Evolutionary conservation across 306 rosid genomes (phyloP).

Genomic region (Prunus armeniaca): DNA sequence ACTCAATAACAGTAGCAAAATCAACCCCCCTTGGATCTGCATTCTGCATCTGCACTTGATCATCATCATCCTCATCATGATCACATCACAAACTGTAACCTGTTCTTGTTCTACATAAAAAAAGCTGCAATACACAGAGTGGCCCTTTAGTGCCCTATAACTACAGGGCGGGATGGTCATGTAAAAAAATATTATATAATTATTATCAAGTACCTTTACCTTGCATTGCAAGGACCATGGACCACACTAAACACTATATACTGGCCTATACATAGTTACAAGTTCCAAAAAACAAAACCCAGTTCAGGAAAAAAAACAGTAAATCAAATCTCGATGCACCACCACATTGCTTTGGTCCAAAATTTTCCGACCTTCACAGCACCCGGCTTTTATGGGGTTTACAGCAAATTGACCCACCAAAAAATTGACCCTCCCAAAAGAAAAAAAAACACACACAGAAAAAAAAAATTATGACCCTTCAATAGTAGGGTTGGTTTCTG

Average conservation of each 20-base stretch:
- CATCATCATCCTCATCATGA: not conserved
- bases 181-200: not conserved
- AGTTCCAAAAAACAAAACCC: constrained; percentile 34
- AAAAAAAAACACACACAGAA: not conserved
- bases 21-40: not conserved
- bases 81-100: not conserved
- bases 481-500: not conserved
- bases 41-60: not conserved
- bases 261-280: constrained; percentile 17
- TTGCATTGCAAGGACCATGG: constrained; percentile 14
- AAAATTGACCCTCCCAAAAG: not conserved
- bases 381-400: constrained; percentile 44
- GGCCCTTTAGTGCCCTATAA: not conserved
- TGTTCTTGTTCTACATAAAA: not conserved
- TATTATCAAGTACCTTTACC: not conserved
- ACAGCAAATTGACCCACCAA: not conserved
- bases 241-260: constrained; percentile 35
- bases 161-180: constrained; percentile 13
- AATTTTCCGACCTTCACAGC: not conserved
- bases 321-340: not conserved
- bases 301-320: constrained; percentile 8
- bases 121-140: not conserved
- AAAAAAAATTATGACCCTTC: not conserved
- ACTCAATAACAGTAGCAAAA: not conserved
- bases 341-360: too few species aligned